Conservation (phyloP, 148 eudicot species). For the Rhododendron vialii region DNA sequence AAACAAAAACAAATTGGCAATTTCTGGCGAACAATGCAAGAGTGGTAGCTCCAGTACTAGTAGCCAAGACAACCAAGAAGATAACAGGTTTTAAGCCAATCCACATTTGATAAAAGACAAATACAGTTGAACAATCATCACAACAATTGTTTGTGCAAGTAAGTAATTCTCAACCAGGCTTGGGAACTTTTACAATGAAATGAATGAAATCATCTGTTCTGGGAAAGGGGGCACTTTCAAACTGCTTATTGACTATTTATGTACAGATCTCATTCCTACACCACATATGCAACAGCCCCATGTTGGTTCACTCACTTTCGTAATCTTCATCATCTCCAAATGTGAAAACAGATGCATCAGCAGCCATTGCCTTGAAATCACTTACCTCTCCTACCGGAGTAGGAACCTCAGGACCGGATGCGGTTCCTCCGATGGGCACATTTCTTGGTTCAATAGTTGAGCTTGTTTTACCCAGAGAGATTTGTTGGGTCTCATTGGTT, state of each 20-base stretch:
- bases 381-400: constrained; percentile 53
- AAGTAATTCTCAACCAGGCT: background rate
- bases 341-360: constrained; percentile 94
- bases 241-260: constrained; percentile 26
- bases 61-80: background rate
- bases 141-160: background rate
- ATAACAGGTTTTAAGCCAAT: background rate
- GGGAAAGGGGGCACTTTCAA: background rate
- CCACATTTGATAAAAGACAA: background rate
- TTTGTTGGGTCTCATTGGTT: constrained; percentile 48
- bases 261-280: constrained; percentile 28
- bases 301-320: constrained; percentile 57
- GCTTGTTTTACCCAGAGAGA: constrained; percentile 45
- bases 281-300: constrained; percentile 9
- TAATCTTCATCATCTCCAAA: constrained; percentile 96
- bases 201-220: constrained; percentile 16
- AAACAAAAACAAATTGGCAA: background rate
- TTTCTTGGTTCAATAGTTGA: constrained; percentile 30
- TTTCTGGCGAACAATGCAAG: background rate
- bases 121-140: background rate
- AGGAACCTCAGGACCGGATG: constrained; percentile 25
- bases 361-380: constrained; percentile 96
- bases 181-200: constrained; percentile 12
- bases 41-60: background rate
- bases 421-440: constrained; percentile 17